Evolutionary conservation across 2,329 filamentous ascomycete genomes (phyloP).

Genomic region (Verticillium longisporum): DNA sequence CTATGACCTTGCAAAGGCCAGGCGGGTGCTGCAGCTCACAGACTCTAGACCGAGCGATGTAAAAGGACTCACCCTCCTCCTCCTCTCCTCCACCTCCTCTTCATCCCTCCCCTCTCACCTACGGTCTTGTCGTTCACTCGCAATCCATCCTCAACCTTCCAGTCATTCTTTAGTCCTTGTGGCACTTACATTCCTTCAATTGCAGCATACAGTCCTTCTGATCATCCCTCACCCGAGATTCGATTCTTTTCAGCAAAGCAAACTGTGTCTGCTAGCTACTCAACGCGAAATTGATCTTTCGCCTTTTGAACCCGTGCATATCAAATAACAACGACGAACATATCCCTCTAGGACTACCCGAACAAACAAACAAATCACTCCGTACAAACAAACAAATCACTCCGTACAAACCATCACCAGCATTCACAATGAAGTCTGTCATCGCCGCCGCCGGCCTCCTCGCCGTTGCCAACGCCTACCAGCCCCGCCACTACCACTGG

Average conservation of each 20-base stretch:
- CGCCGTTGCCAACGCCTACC: constrained; percentile 32
- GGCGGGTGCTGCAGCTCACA: background rate
- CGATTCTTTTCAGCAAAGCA: constrained; percentile 9
- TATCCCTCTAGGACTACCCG: background rate
- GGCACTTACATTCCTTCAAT: constrained; percentile 13
- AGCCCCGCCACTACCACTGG: constrained; percentile 25
- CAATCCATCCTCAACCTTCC: constrained; percentile 2
- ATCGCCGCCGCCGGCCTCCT: constrained; percentile 35
- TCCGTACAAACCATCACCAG: constrained; percentile 10
- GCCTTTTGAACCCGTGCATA: constrained; percentile 5
- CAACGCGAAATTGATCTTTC: constrained; percentile 13
- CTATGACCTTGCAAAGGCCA: background rate
- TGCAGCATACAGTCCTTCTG: constrained; percentile 1
- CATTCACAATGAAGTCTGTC: constrained; percentile 40
- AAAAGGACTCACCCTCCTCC: constrained; percentile 4
- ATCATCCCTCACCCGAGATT: constrained; percentile 6
- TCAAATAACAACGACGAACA: background rate
- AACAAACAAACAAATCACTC: too few species aligned
- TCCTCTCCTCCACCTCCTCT: background rate
- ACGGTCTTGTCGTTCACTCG: constrained; percentile 1
- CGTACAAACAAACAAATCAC: background rate
- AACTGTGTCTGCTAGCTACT: constrained; percentile 13
- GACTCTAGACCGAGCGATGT: background rate
- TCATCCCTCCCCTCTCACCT: constrained; percentile 1
- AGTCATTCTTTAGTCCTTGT: constrained; percentile 13